Evolutionary conservation across 495 filamentous ascomycete species (phyloP), one percentile per base, ranked within the genome.

Genomic region (Cudoniella acicularis): DNA sequence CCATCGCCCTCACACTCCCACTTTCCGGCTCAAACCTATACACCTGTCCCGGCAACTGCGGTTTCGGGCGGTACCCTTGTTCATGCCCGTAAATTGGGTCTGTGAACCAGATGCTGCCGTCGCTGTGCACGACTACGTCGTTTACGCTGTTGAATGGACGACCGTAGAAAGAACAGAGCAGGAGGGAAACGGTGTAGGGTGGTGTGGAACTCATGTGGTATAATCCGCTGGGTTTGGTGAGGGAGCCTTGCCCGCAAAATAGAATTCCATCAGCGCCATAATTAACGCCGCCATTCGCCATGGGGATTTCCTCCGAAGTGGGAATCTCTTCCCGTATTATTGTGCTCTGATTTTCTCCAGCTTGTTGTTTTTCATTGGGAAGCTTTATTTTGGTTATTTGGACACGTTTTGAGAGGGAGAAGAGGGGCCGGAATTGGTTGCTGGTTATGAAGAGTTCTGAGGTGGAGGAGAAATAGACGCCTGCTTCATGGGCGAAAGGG

Each of bases 81-180:
- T 81, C 71, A 46, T 69, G 74, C 9, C 83, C 83, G 50, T 85
- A 87, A 9, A 70, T 72, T 1, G 82, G 81, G 61, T 87, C 82
- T 0, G 82, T 87, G 59, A 86, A 85, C 72, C 83, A 87, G 27
- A 87, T 69, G 8, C 78, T 74, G 2, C 77, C 75, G 59, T 81
- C 83, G 10, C 57, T 62, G 2, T 72, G 74, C 48, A 85, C 69
- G 8, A 74, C 72, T 0, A 79, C 73, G 62, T 87, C 83, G 55
- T 85, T 85, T 23, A 84, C 67, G 2, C 82, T 83, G 62, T 83
- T 85, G 69, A 87, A 85, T 16, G 74, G 74, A 9, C 80, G 77
- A 21, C 81, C 80, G 43, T 77, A 74, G 59, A 73, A 86, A 18
- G n/a, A n/a, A n/a, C n/a, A n/a, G n/a, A n/a, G n/a, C n/a, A n/a